Base-by-base conservation (phyloP, 306 rosid genomes). In the Argentina anserina region DNA sequence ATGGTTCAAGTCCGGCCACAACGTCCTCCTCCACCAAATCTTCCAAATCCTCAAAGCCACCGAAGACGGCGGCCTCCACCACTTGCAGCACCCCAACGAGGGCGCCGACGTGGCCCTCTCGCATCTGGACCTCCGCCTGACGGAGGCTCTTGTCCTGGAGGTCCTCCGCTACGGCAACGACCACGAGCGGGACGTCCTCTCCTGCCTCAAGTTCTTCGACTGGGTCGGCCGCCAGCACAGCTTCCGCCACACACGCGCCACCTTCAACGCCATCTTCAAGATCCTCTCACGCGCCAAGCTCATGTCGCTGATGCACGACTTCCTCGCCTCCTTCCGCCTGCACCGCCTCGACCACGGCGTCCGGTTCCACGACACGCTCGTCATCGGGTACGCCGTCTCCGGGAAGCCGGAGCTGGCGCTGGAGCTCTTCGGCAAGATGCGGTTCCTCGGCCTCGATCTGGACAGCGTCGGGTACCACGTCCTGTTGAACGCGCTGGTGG, bases 141-240 rank as follows among this genome's bases (percentile, higher is more conserved):
- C 63, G 6, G 92, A 90, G 64, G 0, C 40, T 17, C 81, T 93
- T 40, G 94, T 90, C 41, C 60, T 93, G 79, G 80, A 74, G 17
- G 97, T 89, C 11, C 90, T 93, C 26, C 66, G 70, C 14, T 73
- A 82, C 76, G 81, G 84, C 4, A 5, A 31, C 13, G 37, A 37
- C 46, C 40, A 55, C 5, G 65, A 66, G 41, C 77, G 83, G 6
- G 84, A 85, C 13, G 87, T 89, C 31, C 83, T 87, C 65, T 81
- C 97, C 4, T 84, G 92, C 71, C 88, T 93, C 71, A 87, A 81
- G 77, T 90, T 93, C 87, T 93, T 93, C 80, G 96, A 93, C 62
- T 93, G 97, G 98, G 98, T 82, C 4, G 98, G 98, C 45, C 85
- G 87, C 50, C 97, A 93, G 21, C 79, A 74, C 0, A 46, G 75